phyloP scores from a whole-genome alignment of 345 rosid genomes.

The Barbarea vulgaris region DNA sequence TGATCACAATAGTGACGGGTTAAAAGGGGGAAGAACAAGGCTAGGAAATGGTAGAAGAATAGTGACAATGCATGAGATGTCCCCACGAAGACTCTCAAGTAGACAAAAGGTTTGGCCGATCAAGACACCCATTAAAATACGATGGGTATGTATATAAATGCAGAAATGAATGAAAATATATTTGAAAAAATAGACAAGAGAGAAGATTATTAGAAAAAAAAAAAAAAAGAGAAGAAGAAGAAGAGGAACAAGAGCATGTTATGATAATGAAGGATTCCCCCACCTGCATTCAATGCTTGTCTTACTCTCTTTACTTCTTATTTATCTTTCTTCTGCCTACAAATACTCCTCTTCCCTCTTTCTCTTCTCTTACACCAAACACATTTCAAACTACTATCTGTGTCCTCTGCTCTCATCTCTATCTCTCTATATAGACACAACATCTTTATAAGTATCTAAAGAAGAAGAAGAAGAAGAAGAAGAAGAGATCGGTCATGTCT shows the following conservation, averaged over 20 bases:
- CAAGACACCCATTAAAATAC: constrained; percentile 21
- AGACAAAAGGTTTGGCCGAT: constrained; percentile 41
- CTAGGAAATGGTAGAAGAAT: not conserved
- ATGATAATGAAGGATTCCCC: constrained; percentile 37
- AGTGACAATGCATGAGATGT: constrained; percentile 24
- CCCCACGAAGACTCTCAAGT: constrained; percentile 25
- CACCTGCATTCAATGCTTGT: constrained; percentile 44
- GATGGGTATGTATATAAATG: constrained; percentile 18
- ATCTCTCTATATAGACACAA: not conserved
- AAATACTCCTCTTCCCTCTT: constrained; percentile 32
- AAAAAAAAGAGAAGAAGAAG: not conserved
- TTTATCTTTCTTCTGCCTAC: constrained; percentile 30
- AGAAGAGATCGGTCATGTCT: constrained; percentile 34
- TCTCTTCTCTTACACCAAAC: constrained; percentile 30
- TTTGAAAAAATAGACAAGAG: constrained; percentile 33
- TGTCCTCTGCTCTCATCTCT: constrained; percentile 21
- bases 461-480: not conserved
- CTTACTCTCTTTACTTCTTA: constrained; percentile 38
- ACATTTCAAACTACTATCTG: constrained; percentile 25
- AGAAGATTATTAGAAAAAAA: not conserved
- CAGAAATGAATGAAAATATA: constrained; percentile 29
- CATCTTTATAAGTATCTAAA: not conserved
- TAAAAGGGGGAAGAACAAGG: not conserved
- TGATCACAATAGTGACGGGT: constrained; percentile 5
- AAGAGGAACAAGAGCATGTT: constrained; percentile 44